Base-by-base conservation (phyloP, 2,329 filamentous ascomycete species). In the Sporothrix pallida region DNA sequence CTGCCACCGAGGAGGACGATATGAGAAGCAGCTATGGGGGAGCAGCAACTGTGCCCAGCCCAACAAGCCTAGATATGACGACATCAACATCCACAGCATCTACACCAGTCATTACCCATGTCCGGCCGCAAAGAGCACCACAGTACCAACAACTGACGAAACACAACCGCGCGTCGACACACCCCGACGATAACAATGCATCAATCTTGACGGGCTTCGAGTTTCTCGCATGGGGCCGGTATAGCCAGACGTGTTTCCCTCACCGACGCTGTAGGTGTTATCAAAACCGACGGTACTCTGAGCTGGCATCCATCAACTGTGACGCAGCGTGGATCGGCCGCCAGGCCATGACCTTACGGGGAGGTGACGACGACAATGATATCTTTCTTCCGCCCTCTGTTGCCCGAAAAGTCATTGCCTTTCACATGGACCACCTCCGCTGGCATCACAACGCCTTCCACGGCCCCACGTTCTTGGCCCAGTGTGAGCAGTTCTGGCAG, bases 211-310 rank as follows among this genome's bases (percentile, higher is more conserved):
- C 79, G 0, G 79, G 78, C 4, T 79, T 82, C 20, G 81, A 82
- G 76, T 79, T 80, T 72, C 78, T 82, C 10, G 80, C 80, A 2
- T 82, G 81, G 81, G 80, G 80, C 9, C 78, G 81, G 26, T 78
- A 81, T 60, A 79, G 78, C 15, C 78, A 79, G 5, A 76, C 77
- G 5, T 82, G 81, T 72, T 82, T 79, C 65, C 81, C 81, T 1
- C 81, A 82, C 68, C 77, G 79, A 13, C 76, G 77, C 37, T 82
- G 81, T 62, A 70, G 12, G 68, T 81, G 77, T 76, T 77, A 76
- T 73, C 77, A 70, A 72, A 72, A 76, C 46, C 75, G 77, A 3
- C 70, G 71, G 0, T 77, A 77, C 71, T 72, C 76, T 5, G 78
- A 78, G 70, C 70, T 78, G 17, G 75, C 76, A 1, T 78, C 77